Evolutionary conservation across 2,329 filamentous ascomycete species (phyloP).

Genomic region (Catunica adiposa): DNA sequence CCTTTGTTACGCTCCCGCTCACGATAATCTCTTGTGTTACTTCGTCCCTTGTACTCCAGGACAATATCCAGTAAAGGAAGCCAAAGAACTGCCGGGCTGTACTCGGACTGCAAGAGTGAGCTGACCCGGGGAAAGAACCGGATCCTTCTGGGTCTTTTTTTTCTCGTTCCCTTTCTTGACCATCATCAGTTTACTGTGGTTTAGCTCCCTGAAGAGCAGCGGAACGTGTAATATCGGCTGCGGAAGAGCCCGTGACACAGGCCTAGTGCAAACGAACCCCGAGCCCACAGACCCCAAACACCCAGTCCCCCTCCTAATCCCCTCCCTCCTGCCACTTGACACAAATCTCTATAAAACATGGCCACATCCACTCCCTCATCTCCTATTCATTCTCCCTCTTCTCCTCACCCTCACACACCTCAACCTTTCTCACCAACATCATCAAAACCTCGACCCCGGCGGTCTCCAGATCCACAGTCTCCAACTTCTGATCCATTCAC

Average conservation of each 20-base stretch:
- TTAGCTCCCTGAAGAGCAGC: too few relatives aligned
- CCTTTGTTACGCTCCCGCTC: neutral
- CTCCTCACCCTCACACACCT: neutral
- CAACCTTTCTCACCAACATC: neutral
- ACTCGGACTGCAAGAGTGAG: too few relatives aligned
- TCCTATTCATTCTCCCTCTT: neutral
- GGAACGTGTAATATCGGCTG: too few relatives aligned
- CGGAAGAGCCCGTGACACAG: too few relatives aligned
- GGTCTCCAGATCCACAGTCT: slow-evolving; percentile 1
- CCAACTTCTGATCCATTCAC: neutral
- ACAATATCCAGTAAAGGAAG: too few relatives aligned
- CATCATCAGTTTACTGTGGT: too few relatives aligned
- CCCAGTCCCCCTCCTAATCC: neutral
- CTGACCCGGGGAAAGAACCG: too few relatives aligned
- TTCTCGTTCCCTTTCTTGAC: too few relatives aligned
- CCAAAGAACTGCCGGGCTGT: too few relatives aligned
- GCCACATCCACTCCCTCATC: slow-evolving; percentile 4
- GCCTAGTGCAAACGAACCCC: neutral
- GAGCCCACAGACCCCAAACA: neutral
- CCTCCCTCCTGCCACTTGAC: too few relatives aligned
- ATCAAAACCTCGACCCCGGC: slow-evolving; percentile 5
- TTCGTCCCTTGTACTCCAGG: neutral
- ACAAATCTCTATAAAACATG: slow-evolving; percentile 10
- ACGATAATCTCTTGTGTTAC: neutral
- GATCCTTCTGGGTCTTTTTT: too few relatives aligned